Conservation (phyloP, 768 basidiomycete genomes). For the Mrakia hoshinonis region DNA sequence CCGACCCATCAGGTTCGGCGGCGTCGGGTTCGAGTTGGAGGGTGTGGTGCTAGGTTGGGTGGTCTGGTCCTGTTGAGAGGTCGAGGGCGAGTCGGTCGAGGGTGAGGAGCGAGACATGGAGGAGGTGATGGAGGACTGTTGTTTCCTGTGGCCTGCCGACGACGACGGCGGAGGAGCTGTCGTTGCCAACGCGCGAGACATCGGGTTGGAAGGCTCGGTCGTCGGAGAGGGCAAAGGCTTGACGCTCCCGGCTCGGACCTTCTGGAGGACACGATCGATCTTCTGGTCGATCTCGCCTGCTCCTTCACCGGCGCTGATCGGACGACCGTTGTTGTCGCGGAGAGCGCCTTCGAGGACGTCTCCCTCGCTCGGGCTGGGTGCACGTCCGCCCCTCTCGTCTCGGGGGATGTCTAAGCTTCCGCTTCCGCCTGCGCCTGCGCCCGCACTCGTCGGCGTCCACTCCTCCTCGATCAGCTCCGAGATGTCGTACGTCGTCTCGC, state of each 20-base stretch:
- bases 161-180: conserved; percentile 31
- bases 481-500: conserved; percentile 76
- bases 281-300: conserved; percentile 39
- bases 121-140: conserved; percentile 29
- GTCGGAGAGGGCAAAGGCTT: conserved; percentile 19
- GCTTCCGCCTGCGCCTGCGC: conserved; percentile 30
- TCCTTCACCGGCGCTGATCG: conserved; percentile 24
- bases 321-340: conserved; percentile 28
- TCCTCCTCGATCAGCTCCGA: conserved; percentile 88
- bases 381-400: neutral
- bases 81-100: conserved; percentile 39
- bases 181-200: neutral
- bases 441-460: conserved; percentile 42
- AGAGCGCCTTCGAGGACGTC: conserved; percentile 41
- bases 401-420: conserved; percentile 31
- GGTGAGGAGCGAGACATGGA: conserved; percentile 37
- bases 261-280: conserved; percentile 42
- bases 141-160: conserved; percentile 42
- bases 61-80: conserved; percentile 29
- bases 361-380: conserved; percentile 14
- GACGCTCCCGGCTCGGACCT: conserved; percentile 37
- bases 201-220: neutral
- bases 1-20: neutral
- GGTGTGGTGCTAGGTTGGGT: conserved; percentile 34
- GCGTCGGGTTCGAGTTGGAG: conserved; percentile 36